Conservation (phyloP, 768 basidiomycete genomes). For the Postia placenta region DNA sequence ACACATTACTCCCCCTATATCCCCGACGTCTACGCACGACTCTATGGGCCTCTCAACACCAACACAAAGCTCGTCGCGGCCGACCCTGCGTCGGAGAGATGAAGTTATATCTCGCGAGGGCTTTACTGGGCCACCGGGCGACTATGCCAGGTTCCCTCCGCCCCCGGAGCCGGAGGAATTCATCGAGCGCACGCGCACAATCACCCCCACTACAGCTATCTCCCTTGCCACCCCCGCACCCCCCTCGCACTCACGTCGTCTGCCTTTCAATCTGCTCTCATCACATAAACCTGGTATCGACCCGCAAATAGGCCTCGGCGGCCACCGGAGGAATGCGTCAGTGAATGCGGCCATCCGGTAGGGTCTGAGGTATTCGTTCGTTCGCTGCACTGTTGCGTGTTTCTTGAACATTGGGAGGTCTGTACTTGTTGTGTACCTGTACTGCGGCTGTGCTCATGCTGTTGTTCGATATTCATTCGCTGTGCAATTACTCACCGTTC, state of each 20-base stretch:
- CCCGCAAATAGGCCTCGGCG: conserved; percentile 20
- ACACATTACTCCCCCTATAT: conserved; percentile 36
- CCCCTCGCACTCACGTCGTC: conserved; percentile 38
- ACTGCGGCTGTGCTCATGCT: neutral
- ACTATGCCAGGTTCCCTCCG: conserved; percentile 69
- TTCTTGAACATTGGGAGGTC: neutral
- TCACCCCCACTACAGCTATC: conserved; percentile 12
- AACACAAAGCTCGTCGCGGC: conserved; percentile 31
- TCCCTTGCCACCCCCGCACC: conserved; percentile 3
- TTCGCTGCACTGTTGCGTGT: neutral
- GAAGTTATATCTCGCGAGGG: conserved; percentile 41
- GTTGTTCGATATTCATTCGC: neutral
- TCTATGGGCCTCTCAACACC: conserved; percentile 21
- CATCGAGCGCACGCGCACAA: conserved; percentile 19
- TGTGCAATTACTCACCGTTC: conserved; percentile 5
- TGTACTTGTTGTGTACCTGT: neutral
- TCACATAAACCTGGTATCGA: conserved; percentile 27
- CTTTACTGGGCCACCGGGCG: conserved; percentile 60
- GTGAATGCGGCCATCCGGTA: conserved; percentile 20
- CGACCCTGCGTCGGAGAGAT: conserved; percentile 7
- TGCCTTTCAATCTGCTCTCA: conserved; percentile 64
- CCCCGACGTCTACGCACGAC: conserved; percentile 14
- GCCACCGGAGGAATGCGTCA: conserved; percentile 40
- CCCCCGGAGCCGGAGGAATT: conserved; percentile 40
- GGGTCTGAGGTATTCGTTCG: neutral